Conservation (phyloP, 371 early-diverging fungal genomes). For the Mucor indicus region DNA sequence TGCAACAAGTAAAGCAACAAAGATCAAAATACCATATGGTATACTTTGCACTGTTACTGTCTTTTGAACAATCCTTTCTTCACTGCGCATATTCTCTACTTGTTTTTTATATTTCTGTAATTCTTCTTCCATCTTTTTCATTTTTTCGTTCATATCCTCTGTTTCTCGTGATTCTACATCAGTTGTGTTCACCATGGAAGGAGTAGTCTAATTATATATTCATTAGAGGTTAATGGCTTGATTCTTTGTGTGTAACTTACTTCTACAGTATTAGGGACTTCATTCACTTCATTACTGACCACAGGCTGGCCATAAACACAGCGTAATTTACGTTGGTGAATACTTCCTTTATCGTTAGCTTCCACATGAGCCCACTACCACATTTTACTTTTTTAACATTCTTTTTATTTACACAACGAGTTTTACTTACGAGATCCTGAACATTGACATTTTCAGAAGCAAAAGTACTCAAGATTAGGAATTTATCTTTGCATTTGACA, state of each 20-base stretch:
- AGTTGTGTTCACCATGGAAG: too few relatives aligned
- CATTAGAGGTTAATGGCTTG: too few relatives aligned
- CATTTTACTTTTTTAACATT: too few relatives aligned
- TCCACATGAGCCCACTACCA: constrained; percentile 21
- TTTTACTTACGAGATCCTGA: too few relatives aligned
- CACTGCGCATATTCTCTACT: constrained; percentile 4
- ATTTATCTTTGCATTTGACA: constrained; percentile 83
- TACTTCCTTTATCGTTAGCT: constrained; percentile 1
- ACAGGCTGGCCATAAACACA: constrained; percentile 15
- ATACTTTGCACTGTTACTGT: neutral
- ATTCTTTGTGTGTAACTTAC: too few relatives aligned
- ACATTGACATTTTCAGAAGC: too few relatives aligned
- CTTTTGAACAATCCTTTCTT: constrained; percentile 3
- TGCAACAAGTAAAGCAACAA: constrained; percentile 12
- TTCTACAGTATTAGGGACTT: too few relatives aligned
- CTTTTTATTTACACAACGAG: too few relatives aligned
- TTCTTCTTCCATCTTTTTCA: constrained; percentile 16
- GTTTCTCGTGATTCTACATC: too few relatives aligned
- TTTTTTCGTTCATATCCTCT: constrained; percentile 8
- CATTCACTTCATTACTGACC: too few relatives aligned
- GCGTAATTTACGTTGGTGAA: constrained; percentile 17
- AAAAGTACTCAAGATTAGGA: constrained; percentile 66
- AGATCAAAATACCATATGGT: constrained; percentile 11
- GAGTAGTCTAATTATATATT: too few relatives aligned
- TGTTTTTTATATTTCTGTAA: constrained; percentile 10